Percentiles rank a stretch among this genome's conserved stretches.
These are phyloP conservation scores for Avicennia marina DNA, from an alignment of 257 asterid species.

Conservation along the genomic window DNA sequence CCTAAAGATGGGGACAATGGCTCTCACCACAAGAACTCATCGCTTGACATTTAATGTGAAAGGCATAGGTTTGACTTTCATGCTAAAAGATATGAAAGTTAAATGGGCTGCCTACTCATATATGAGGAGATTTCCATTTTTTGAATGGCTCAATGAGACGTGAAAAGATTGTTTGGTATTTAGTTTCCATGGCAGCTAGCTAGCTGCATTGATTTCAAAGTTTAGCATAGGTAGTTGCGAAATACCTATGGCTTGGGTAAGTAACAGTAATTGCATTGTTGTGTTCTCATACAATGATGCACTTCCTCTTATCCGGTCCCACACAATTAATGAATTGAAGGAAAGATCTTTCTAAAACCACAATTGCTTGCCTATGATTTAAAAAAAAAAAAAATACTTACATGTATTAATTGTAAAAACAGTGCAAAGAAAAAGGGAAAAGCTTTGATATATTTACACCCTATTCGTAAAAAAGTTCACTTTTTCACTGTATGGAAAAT, in stretches of 20 bases:
- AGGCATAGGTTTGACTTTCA: slow-evolving; percentile 23
- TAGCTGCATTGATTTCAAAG: slow-evolving; percentile 4
- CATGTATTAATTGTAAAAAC: too few species aligned
- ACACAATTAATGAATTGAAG: too few species aligned
- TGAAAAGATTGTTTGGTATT: neutral
- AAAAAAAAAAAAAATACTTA: too few species aligned
- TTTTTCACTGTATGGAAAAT: too few species aligned
- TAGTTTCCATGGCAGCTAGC: neutral
- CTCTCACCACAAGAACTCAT: neutral
- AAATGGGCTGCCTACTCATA: neutral
- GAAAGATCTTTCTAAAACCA: too few species aligned
- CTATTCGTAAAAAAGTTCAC: too few species aligned
- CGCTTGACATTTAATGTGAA: neutral
- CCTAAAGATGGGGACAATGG: slow-evolving; percentile 4
- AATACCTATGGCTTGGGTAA: neutral
- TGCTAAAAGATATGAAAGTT: neutral
- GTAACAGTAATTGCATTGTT: too few species aligned
- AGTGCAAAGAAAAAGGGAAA: too few species aligned
- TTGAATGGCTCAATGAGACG: neutral
- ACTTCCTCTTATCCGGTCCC: too few species aligned
- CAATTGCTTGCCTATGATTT: too few species aligned
- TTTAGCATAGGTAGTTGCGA: slow-evolving; percentile 1
- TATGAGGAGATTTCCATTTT: neutral
- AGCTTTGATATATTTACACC: too few species aligned
- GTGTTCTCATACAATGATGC: too few species aligned